Conservation (phyloP, 2,329 filamentous ascomycete genomes). For the Tolypocladium guangdongense region DNA sequence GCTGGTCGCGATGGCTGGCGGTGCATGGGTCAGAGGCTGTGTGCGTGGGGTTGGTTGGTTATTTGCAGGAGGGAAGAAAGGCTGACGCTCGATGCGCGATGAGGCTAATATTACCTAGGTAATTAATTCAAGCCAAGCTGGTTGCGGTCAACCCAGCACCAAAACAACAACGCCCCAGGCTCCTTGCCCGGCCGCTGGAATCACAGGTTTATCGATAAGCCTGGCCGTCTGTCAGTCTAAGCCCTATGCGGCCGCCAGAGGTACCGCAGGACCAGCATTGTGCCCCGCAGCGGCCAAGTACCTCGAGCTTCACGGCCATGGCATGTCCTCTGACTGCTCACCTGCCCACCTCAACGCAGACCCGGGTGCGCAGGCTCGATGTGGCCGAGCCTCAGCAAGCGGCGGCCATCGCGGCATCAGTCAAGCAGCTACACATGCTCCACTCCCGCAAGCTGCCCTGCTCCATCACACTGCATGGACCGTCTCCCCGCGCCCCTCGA, state of each 20-base stretch:
- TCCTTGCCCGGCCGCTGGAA: background rate
- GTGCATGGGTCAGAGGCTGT: slow-evolving; percentile 5
- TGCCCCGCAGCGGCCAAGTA: background rate
- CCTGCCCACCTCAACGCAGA: background rate
- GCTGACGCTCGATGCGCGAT: slow-evolving; percentile 2
- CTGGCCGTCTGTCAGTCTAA: background rate
- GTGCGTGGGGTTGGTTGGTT: background rate
- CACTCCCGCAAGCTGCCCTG: background rate
- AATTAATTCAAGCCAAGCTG: background rate
- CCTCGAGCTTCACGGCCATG: background rate
- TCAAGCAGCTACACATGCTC: background rate
- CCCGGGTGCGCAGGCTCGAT: background rate
- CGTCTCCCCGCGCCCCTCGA: background rate
- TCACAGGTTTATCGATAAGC: background rate
- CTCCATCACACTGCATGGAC: background rate
- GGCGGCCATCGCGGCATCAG: background rate
- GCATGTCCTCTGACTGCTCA: no score
- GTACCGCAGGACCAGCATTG: background rate
- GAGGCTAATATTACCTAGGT: slow-evolving; percentile 6
- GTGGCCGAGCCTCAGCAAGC: background rate
- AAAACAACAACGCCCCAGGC: background rate
- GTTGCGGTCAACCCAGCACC: background rate
- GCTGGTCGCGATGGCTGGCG: slow-evolving; percentile 4
- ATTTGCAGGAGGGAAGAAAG: slow-evolving; percentile 8
- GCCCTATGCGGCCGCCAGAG: background rate